Evolutionary conservation across 2,329 filamentous ascomycete species (phyloP), one percentile per base, ranked within the genome.

Genomic region (Berkeleyomyces rouxiae): DNA sequence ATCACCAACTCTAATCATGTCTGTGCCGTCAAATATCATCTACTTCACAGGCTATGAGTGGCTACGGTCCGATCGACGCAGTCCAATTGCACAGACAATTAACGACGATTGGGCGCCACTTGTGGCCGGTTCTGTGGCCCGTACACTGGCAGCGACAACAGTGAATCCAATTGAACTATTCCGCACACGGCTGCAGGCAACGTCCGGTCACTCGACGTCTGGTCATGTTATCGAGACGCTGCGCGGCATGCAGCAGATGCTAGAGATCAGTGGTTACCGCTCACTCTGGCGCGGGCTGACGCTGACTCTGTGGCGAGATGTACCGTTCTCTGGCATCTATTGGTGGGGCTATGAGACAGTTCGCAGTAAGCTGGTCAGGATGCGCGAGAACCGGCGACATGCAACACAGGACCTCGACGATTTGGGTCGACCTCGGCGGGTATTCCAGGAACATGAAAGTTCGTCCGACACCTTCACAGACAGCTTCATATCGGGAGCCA

Each of bases 31-130:
- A 36, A 99, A 99, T 71, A 93, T 99, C 67, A 97, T 99, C 67
- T 99, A 99, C 74, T 96, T 97, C 70, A 95, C 93, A 10, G 93
- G 93, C 46, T 99, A 99, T 73, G 93, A 99, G 70, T 96, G 90
- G 87, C 73, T 99, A 64, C 85, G 93, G 43, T 87, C 81, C 67
- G 87, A 88, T 68, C 76, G 78, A 0, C 76, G 75, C 49, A 95
- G 88, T 67, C 91, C 90, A 0, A 81, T 97, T 66, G 80, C 79
- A 43, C 78, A 77, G 49, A 68, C 79, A 23, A 71, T 85, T 7
- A 80, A 81, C 11, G 88, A 92, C 67, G 79, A 82, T 7, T 90
- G 88, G 68, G 84, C 88, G 4, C 90, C 93, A 0, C 78, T 99
- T 1, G 78, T 88, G 0, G 90, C 90, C 2, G 93, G 93, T 0